These are phyloP conservation scores for Trichoderma endophyticum DNA, from an alignment of 2,329 filamentous ascomycete genomes.

Conservation along the genomic window DNA sequence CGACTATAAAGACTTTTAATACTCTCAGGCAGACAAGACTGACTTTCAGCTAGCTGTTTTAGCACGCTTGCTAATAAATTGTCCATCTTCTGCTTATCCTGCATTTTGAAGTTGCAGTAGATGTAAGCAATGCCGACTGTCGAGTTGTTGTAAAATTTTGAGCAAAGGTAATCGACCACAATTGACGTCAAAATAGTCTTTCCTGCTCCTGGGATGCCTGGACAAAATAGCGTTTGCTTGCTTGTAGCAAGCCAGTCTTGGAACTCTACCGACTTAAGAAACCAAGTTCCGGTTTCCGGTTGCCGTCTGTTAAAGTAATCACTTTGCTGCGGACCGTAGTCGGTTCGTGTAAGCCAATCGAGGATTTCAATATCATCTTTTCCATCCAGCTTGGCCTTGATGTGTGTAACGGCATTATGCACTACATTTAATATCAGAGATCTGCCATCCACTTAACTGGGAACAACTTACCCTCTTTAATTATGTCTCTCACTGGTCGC, in stretches of 20 bases:
- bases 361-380: conserved; percentile 24
- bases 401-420: not conserved
- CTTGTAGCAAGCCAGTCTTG: conserved; percentile 28
- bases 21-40: not conserved
- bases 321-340: conserved; percentile 39
- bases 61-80: not conserved
- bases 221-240: conserved; percentile 41
- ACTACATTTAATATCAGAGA: not conserved
- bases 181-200: conserved; percentile 47
- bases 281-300: conserved; percentile 43
- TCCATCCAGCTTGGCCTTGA: not conserved
- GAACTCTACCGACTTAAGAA: conserved; percentile 40
- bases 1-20: not conserved
- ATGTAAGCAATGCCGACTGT: conserved; percentile 42
- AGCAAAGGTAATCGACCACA: conserved; percentile 39
- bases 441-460: not conserved
- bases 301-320: conserved; percentile 38
- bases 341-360: conserved; percentile 39
- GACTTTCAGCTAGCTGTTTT: not conserved
- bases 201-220: conserved; percentile 46
- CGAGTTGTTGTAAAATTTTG: conserved; percentile 11
- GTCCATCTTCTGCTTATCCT: conserved; percentile 25
- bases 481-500: not conserved
- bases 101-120: conserved; percentile 42
- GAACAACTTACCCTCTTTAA: not conserved